Evolutionary conservation across 2,329 filamentous ascomycete species (phyloP).

Genomic region (Chaetomiaceae sp.): DNA sequence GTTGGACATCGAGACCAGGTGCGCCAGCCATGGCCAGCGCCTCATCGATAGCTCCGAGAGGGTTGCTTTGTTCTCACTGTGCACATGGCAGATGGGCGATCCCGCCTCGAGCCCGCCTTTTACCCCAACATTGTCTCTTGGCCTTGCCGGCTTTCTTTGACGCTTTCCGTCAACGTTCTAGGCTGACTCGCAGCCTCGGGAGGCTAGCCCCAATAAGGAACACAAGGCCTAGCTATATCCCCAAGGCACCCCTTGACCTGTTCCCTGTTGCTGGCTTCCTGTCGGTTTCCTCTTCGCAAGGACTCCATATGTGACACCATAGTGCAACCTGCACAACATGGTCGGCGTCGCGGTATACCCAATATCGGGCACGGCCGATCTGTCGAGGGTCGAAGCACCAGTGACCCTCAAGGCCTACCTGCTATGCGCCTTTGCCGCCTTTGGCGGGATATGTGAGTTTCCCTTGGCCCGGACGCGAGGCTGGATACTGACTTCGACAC

Average conservation of each 20-base stretch:
- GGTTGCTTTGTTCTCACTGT: slow-evolving; percentile 3
- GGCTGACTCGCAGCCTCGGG: neutral
- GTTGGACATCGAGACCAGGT: neutral
- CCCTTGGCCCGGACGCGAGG: too few species aligned
- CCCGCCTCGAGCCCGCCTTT: too few species aligned
- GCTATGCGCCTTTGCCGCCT: slow-evolving; percentile 57
- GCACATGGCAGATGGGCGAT: neutral
- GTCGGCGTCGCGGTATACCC: slow-evolving; percentile 28
- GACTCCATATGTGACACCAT: neutral
- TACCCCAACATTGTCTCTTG: neutral
- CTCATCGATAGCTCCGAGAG: neutral
- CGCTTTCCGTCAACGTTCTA: neutral
- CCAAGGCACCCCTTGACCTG: neutral
- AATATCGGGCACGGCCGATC: slow-evolving; percentile 41
- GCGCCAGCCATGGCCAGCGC: neutral
- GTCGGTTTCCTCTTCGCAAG: neutral
- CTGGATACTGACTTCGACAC: neutral
- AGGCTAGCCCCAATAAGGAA: neutral
- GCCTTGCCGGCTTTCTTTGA: neutral
- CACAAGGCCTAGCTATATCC: neutral
- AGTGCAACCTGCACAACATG: slow-evolving; percentile 22
- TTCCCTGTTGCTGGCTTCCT: neutral
- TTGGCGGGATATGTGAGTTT: slow-evolving; percentile 48
- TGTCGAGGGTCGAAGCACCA: slow-evolving; percentile 53
- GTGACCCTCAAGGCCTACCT: slow-evolving; percentile 56